Conservation (phyloP, 75 land plant genomes). For the Cryptomeria japonica region DNA sequence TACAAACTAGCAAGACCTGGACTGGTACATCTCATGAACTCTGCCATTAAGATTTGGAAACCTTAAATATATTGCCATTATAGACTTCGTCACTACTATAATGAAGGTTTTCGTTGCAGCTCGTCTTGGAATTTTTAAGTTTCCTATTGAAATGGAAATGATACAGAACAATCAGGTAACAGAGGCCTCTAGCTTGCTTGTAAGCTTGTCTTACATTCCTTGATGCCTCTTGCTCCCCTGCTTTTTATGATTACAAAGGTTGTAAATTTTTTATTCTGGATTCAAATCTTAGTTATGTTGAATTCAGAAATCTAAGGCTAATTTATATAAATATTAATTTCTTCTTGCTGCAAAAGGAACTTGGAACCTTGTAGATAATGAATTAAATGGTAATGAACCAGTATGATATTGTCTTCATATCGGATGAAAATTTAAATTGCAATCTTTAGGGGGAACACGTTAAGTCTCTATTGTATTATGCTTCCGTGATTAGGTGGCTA, state of each 20-base stretch:
- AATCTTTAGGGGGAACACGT: neutral
- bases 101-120: neutral
- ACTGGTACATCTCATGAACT: neutral
- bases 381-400: neutral
- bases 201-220: neutral
- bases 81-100: neutral
- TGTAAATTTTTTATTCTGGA: neutral
- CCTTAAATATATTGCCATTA: neutral
- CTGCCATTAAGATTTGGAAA: neutral
- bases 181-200: neutral
- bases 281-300: neutral
- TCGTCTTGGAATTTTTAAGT: neutral
- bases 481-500: neutral
- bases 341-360: neutral
- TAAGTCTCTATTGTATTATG: neutral
- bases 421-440: neutral
- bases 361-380: neutral
- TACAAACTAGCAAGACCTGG: neutral
- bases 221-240: neutral
- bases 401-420: neutral
- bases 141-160: slow-evolving; percentile 1
- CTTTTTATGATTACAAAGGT: neutral
- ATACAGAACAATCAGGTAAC: neutral
- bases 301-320: neutral
- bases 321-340: neutral